Evolutionary conservation across 345 rosid species (phyloP).

Genomic region (Eucalyptus polybractea): DNA sequence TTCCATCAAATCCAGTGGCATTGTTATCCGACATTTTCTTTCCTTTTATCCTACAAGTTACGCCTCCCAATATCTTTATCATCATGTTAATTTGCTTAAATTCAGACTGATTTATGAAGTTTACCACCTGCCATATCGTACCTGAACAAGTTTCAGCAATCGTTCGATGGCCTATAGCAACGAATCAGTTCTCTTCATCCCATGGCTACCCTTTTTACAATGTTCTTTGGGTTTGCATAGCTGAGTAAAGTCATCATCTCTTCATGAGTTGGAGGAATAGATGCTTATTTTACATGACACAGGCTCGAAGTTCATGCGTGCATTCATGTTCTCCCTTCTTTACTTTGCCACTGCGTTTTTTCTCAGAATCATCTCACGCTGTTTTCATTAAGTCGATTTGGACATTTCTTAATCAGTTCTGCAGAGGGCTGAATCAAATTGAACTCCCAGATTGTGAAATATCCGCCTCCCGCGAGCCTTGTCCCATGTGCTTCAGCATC

Average conservation of each 20-base stretch:
- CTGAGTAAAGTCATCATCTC: neutral
- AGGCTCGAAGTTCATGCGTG: neutral
- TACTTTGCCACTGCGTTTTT: neutral
- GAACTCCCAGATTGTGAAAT: conserved; percentile 27
- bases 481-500: conserved; percentile 63
- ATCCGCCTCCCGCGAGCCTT: conserved; percentile 53
- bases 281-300: neutral
- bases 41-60: neutral
- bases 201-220: neutral
- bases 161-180: neutral
- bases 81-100: neutral
- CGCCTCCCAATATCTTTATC: neutral
- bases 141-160: neutral
- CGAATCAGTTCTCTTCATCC: neutral
- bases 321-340: neutral
- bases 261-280: neutral
- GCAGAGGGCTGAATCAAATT: conserved; percentile 30
- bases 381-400: neutral
- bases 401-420: neutral
- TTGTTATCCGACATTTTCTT: neutral
- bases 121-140: neutral
- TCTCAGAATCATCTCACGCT: neutral
- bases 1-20: neutral
- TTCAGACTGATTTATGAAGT: neutral
- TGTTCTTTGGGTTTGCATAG: neutral